Evolutionary conservation across 2,329 filamentous ascomycete genomes (phyloP).

Genomic region (Ampelomyces quisqualis): DNA sequence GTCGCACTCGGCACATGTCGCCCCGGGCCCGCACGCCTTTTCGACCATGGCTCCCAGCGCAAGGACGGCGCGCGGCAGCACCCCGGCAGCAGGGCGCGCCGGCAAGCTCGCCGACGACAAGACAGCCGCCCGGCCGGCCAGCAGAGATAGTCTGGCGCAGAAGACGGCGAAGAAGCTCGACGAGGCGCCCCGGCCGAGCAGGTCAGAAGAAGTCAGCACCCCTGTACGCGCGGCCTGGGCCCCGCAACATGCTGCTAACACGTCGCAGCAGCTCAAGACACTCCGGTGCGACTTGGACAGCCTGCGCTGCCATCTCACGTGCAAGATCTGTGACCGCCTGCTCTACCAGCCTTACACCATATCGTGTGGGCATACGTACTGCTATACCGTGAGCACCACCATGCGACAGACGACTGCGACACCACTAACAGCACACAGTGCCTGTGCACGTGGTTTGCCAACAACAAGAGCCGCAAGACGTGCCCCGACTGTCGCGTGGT

Average conservation of each 20-base stretch:
- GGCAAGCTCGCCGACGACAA: slow-evolving; percentile 35
- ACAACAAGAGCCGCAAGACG: slow-evolving; percentile 60
- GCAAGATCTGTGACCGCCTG: slow-evolving; percentile 67
- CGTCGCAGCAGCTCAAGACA: slow-evolving; percentile 42
- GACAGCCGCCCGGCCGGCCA: slow-evolving; percentile 34
- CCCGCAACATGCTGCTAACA: slow-evolving; percentile 25
- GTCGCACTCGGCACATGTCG: slow-evolving; percentile 24
- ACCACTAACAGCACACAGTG: slow-evolving; percentile 49
- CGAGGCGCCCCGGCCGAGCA: slow-evolving; percentile 34
- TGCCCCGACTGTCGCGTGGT: slow-evolving; percentile 67
- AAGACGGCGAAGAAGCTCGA: slow-evolving; percentile 40
- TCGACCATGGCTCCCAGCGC: slow-evolving; percentile 31
- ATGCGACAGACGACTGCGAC: slow-evolving; percentile 10
- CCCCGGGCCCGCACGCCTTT: slow-evolving; percentile 23
- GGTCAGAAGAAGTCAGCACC: slow-evolving; percentile 39
- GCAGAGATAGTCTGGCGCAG: slow-evolving; percentile 44
- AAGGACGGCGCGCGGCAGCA: slow-evolving; percentile 26
- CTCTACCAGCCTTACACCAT: slow-evolving; percentile 71
- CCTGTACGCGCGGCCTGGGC: slow-evolving; percentile 3
- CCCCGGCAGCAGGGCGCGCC: slow-evolving; percentile 32
- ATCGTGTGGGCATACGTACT: slow-evolving; percentile 70
- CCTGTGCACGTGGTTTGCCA: slow-evolving; percentile 57
- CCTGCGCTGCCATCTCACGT: slow-evolving; percentile 62
- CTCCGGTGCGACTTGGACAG: slow-evolving; percentile 58
- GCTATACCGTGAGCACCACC: slow-evolving; percentile 59